Base-by-base conservation (phyloP, 2,329 filamentous ascomycete genomes). In the Chrysoporthe deuterocubensis region DNA sequence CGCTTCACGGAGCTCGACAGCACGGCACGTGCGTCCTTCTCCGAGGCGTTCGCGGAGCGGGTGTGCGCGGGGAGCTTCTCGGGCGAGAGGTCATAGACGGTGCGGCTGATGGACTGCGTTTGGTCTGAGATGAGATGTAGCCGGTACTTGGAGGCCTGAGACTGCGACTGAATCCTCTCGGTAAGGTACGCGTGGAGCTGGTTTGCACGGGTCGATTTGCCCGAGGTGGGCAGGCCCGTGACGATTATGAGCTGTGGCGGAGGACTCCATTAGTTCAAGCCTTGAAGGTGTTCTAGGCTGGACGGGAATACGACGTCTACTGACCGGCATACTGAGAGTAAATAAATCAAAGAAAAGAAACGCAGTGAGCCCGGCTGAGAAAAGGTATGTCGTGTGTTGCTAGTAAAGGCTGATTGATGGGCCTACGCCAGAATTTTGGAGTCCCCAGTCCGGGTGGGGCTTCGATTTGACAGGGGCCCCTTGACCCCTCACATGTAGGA, bases 1-100 rank as follows among this genome's bases (percentile, higher is more conserved):
- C 92, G 85, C 82, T 95, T 95, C 58, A 95, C 90, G 69, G 92
- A 92, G 69, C 87, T 92, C 77, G 92, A 93, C 66, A 93, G 83
- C 54, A 88, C 85, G 1, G 92, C 92, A 37, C 92, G 88, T 1
- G 92, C 92, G 79, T 95, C 91, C 78, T 96, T 96, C 76, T 96
- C 92, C 1, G 89, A 86, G 37, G 88, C 86, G 73, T 92, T 92
- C 67, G 92, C 91, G 37, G 90, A 91, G 69, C 91, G 88, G 44
- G 86, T 84, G 74, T 90, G 87, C 4, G 83, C 84, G 2, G 84
- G 84, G 32, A 88, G 79, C 26, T 78, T 77, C 2, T 76, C 74
- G 4, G 82, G 79, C 2, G 86, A 87, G 52, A 90, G 84, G 74
- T 90, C 88, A 82, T 95, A 95, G 54, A 92, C 92, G 67, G 84